Base-by-base conservation (phyloP, 129 eudicot genomes). In the Glebionis coronaria region DNA sequence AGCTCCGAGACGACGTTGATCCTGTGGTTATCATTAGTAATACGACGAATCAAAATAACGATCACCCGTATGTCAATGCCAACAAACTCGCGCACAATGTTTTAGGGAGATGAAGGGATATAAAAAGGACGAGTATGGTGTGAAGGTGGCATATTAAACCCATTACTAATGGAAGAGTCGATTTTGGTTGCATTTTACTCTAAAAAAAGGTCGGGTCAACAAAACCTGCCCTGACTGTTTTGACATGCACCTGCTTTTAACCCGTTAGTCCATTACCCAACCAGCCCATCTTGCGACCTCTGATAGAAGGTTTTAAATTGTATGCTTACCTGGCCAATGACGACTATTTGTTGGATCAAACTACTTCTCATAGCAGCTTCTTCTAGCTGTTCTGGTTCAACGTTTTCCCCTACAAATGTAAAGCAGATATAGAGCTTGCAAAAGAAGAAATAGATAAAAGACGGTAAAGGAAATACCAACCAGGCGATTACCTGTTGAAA, bases 1-100 rank as follows among this genome's bases (percentile, higher is more conserved):
- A 81, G 99, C 99, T 77, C 95, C 99, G 71, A 94, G 92, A 45
- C 99, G 99, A 5, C 99, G 88, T 73, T 78, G 87, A 82, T 94
- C 99, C 99, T 94, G 70, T 94, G 70, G 61, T 78, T 25, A 49
- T 49, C 44, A 63, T 62, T 52, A 50, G 18, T 68, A 12, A 15
- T 12, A 73, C 28, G 49, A 19, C 14, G 44, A 55, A 16, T 20
- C 27, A 16, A 67, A 35, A 56, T 66, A 68, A 71, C 35, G 50
- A 67, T 44, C 10, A n/a, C 20, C 46, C 0, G 16, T 45, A 45
- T 56, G 25, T 12, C 14, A 40, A 52, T 18, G 38, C 35, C 19
- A 8, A 69, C 20, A 40, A 54, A 69, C 54, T 27, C 42, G 6
- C 23, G 56, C 56, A 42, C 35, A 23, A 56, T 69, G 42, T 69